Base-by-base conservation (phyloP, 169 alveolate species). In the Plasmodium fragile region DNA sequence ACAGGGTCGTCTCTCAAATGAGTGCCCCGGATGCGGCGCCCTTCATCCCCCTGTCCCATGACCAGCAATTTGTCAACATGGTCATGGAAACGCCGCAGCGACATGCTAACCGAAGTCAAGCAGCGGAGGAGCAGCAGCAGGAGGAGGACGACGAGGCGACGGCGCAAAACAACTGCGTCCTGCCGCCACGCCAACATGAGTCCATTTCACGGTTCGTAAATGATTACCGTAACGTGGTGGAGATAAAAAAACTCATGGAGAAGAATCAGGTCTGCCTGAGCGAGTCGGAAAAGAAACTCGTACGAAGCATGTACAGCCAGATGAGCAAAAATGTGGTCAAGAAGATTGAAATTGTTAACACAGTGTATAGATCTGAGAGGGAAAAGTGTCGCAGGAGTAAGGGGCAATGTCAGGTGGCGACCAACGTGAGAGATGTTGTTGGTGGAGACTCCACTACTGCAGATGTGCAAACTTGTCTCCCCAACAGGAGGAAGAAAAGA, bases 261-360 rank as follows among this genome's bases (percentile, higher is more conserved):
- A 28, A 85, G 41, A 75, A 85, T 18, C 25, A 52, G 43, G 18
- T 73, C 28, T n/a, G 77, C n/a, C 30, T 73, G 49, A 85, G 45
- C 25, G 78, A 75, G 22, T 25, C 55, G 6, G 84, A 73, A 53
- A 85, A 75, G 16, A 73, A 36, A 3, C 25, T 41, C 16, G 49
- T 85, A 4, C 34, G 39, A 6, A 18, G 22, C 0, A 85, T 52
- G 69, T 85, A 85, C 45, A 85, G 49, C 22, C 78, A 55, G 41
- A 85, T 85, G 93, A 85, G 93, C 65, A 85, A 85, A 85, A 85
- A 85, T 18, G 45, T 85, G 13, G 65, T 39, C 69, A 85, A 75
- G 69, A 85, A 85, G 22, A 85, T 85, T 4, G 81, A 85, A 45
- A 85, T 85, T 39, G 53, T 85, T 11, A 85, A 85, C 25, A 85